Conservation (phyloP, 768 basidiomycete genomes). For the Pleurotus eryngii region DNA sequence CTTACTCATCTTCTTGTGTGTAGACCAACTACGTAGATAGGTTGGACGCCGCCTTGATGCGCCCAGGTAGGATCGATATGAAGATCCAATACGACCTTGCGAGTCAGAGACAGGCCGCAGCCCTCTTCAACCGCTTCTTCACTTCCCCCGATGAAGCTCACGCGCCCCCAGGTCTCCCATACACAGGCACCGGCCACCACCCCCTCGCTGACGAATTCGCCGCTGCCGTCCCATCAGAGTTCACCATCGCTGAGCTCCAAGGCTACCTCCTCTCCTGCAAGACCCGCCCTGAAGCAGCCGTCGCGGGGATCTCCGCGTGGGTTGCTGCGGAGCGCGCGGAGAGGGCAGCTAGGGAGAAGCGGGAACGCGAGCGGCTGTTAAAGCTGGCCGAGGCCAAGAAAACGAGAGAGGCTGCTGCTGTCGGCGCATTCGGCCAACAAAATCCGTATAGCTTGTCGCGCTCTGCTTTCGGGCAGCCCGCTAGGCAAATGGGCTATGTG, state of each 20-base stretch:
- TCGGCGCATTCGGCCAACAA: too few relatives aligned
- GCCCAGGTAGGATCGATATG: conserved; percentile 55
- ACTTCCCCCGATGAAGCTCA: neutral
- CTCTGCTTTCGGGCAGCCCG: too few relatives aligned
- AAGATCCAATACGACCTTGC: conserved; percentile 51
- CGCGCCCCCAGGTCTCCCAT: neutral
- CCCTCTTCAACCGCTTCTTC: conserved; percentile 52
- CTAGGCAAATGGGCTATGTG: too few relatives aligned
- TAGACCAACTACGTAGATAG: conserved; percentile 55
- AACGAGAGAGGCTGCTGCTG: neutral
- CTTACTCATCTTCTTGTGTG: neutral
- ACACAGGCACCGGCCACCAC: neutral
- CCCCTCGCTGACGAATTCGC: conserved; percentile 27
- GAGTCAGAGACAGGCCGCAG: conserved; percentile 40
- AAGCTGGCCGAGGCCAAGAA: conserved; percentile 24
- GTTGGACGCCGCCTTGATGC: conserved; percentile 54
- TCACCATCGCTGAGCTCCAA: conserved; percentile 43
- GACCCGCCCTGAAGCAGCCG: conserved; percentile 18
- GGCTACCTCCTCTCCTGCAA: conserved; percentile 35
- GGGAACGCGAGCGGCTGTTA: conserved; percentile 20
- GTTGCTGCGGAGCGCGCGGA: conserved; percentile 23
- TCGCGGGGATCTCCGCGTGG: conserved; percentile 23
- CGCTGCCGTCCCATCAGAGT: conserved; percentile 27
- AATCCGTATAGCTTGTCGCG: too few relatives aligned
- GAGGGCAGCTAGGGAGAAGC: conserved; percentile 17